Percentiles rank a stretch among this genome's conserved stretches.
These are phyloP conservation scores for Usnea hakonensis DNA, from an alignment of 495 filamentous ascomycete species.

Conservation along the genomic window DNA sequence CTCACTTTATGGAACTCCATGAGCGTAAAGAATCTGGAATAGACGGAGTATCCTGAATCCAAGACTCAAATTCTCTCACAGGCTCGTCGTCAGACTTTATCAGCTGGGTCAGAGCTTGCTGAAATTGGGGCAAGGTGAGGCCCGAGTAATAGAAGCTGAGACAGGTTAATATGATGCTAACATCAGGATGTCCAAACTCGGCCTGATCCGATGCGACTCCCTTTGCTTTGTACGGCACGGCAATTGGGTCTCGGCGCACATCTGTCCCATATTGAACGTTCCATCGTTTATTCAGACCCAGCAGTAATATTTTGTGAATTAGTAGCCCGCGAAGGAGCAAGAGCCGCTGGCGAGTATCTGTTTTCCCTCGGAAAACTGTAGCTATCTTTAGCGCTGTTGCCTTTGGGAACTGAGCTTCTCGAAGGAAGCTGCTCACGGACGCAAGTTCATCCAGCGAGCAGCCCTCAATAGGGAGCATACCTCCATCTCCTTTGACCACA, in stretches of 20 bases:
- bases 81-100: slow-evolving; percentile 51
- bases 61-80: slow-evolving; percentile 44
- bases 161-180: slow-evolving; percentile 57
- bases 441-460: slow-evolving; percentile 1
- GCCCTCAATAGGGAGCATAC: slow-evolving; percentile 7
- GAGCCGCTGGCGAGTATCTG: slow-evolving; percentile 32
- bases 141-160: slow-evolving; percentile 64
- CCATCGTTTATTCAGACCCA: slow-evolving; percentile 56
- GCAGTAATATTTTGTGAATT: slow-evolving; percentile 46
- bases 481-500: slow-evolving; percentile 12
- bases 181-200: slow-evolving; percentile 71
- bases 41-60: slow-evolving; percentile 35
- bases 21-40: slow-evolving; percentile 37
- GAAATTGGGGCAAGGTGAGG: slow-evolving; percentile 47
- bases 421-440: slow-evolving; percentile 10
- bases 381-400: not conserved
- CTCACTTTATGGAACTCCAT: slow-evolving; percentile 47
- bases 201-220: slow-evolving; percentile 54
- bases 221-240: slow-evolving; percentile 68
- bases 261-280: slow-evolving; percentile 58
- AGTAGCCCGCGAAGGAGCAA: slow-evolving; percentile 56
- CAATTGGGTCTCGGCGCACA: slow-evolving; percentile 36
- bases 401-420: slow-evolving; percentile 6
- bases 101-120: slow-evolving; percentile 41
- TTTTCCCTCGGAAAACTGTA: slow-evolving; percentile 30